Percentiles rank a stretch among this genome's conserved stretches.
These are phyloP conservation scores for Nakazawaea ernobii DNA, from an alignment of 805 yeast genomes.

Conservation along the genomic window DNA sequence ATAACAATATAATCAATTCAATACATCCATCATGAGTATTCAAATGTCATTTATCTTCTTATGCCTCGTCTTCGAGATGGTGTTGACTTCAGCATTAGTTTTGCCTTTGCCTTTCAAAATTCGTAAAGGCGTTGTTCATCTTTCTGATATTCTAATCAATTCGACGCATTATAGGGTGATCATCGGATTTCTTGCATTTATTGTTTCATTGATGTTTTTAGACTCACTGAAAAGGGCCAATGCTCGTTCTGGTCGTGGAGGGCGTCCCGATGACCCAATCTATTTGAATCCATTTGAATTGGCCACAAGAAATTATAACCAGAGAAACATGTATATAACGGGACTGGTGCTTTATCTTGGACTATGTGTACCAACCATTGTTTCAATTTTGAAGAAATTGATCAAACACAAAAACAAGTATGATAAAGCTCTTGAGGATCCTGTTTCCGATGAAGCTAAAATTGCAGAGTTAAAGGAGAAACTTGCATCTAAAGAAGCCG, in stretches of 20 bases:
- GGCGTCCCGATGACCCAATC: constrained; percentile 3
- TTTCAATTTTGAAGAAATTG: constrained; percentile 36
- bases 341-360: constrained; percentile 48
- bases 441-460: constrained; percentile 22
- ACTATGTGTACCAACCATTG: constrained; percentile 38
- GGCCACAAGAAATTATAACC: constrained; percentile 50
- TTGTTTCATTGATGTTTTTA: constrained; percentile 39
- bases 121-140: constrained; percentile 30
- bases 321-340: constrained; percentile 48
- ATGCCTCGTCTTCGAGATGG: constrained; percentile 39
- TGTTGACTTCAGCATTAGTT: constrained; percentile 33
- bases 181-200: constrained; percentile 29
- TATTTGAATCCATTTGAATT: constrained; percentile 31
- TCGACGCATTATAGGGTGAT: constrained; percentile 37
- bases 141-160: constrained; percentile 23
- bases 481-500: constrained; percentile 29
- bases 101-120: constrained; percentile 44
- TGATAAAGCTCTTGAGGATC: constrained; percentile 14
- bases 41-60: constrained; percentile 40
- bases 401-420: constrained; percentile 29
- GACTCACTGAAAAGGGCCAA: constrained; percentile 31
- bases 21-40: constrained; percentile 30
- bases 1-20: too few species aligned
- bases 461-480: constrained; percentile 29
- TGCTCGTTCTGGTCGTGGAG: not conserved